Evolutionary conservation across 2,329 filamentous ascomycete species (phyloP).

Genomic region (Epichloe brachyelytri): DNA sequence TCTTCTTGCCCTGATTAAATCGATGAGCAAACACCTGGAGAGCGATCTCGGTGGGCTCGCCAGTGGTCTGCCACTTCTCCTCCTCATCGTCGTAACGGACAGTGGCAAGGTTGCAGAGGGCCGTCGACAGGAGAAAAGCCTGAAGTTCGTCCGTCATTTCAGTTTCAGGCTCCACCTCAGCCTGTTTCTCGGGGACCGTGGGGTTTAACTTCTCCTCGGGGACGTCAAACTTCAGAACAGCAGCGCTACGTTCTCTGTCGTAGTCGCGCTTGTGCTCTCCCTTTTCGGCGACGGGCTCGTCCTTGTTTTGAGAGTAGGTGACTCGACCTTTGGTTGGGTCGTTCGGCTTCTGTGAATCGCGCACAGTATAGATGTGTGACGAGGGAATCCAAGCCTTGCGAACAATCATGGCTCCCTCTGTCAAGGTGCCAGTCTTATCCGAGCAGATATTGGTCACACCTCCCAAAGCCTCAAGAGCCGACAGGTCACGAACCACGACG

Average conservation of each 20-base stretch:
- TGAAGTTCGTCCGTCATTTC: constrained; percentile 37
- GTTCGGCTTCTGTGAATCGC: constrained; percentile 45
- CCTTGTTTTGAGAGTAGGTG: constrained; percentile 28
- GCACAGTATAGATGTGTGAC: constrained; percentile 44
- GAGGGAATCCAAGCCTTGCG: constrained; percentile 52
- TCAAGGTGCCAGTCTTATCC: constrained; percentile 60
- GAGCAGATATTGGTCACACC: constrained; percentile 63
- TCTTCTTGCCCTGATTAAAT: constrained; percentile 46
- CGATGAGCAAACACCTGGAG: constrained; percentile 63
- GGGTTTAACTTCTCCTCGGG: constrained; percentile 41
- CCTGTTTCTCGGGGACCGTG: constrained; percentile 11
- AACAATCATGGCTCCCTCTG: constrained; percentile 57
- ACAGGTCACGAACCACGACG: constrained; percentile 52
- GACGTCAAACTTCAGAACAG: constrained; percentile 49
- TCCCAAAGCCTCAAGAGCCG: constrained; percentile 55
- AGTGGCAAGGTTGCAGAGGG: constrained; percentile 54
- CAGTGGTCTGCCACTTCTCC: constrained; percentile 50
- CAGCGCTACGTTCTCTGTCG: constrained; percentile 46
- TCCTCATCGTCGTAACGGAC: constrained; percentile 42
- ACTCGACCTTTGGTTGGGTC: constrained; percentile 48
- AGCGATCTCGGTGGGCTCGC: constrained; percentile 64
- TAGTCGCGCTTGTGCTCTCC: constrained; percentile 38
- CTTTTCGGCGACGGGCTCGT: constrained; percentile 19
- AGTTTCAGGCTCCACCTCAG: constrained; percentile 24
- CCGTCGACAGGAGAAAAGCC: constrained; percentile 40